Evolutionary conservation across 352 stramenopile species (phyloP).

Genomic region (Thraustochytrium striatum): DNA sequence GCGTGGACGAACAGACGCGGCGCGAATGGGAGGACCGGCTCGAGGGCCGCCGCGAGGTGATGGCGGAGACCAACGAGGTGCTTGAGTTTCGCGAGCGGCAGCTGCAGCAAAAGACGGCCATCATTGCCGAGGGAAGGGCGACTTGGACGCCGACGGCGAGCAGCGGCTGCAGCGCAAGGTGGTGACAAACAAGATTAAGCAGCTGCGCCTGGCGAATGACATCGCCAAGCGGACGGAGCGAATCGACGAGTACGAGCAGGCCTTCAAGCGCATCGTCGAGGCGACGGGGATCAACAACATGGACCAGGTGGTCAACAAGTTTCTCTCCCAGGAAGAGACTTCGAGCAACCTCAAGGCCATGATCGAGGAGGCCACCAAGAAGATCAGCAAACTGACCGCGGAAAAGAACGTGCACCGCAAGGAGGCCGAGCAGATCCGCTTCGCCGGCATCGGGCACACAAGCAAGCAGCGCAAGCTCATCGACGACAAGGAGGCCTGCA

Average conservation of each 20-base stretch:
- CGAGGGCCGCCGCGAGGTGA: slow-evolving; percentile 2
- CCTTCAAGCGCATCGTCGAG: slow-evolving; percentile 43
- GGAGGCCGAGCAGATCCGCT: slow-evolving; percentile 36
- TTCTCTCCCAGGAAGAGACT: slow-evolving; percentile 34
- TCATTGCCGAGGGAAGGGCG: slow-evolving; percentile 36
- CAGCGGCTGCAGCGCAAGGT: slow-evolving; percentile 39
- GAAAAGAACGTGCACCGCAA: slow-evolving; percentile 15
- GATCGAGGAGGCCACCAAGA: slow-evolving; percentile 23
- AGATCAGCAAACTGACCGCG: slow-evolving; percentile 24
- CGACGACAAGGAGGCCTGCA: slow-evolving; percentile 38
- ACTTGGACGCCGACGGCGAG: slow-evolving; percentile 35
- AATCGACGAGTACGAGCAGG: slow-evolving; percentile 41
- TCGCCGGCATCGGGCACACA: neutral
- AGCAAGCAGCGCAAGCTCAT: slow-evolving; percentile 46
- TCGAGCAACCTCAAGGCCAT: slow-evolving; percentile 28
- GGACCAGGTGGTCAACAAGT: slow-evolving; percentile 40
- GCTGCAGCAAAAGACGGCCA: slow-evolving; percentile 30
- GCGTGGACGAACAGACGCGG: neutral
- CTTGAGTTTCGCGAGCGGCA: slow-evolving; percentile 34
- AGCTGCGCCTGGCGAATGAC: slow-evolving; percentile 28
- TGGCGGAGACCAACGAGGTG: slow-evolving; percentile 27
- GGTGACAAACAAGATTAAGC: slow-evolving; percentile 18
- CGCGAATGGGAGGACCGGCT: slow-evolving; percentile 11
- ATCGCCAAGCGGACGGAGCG: slow-evolving; percentile 9
- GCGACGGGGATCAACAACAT: slow-evolving; percentile 35